Percentiles rank a stretch among this genome's conserved stretches.
Evolutionary conservation across 148 eudicot genomes (phyloP).

Genomic region (Diospyros kaki): DNA sequence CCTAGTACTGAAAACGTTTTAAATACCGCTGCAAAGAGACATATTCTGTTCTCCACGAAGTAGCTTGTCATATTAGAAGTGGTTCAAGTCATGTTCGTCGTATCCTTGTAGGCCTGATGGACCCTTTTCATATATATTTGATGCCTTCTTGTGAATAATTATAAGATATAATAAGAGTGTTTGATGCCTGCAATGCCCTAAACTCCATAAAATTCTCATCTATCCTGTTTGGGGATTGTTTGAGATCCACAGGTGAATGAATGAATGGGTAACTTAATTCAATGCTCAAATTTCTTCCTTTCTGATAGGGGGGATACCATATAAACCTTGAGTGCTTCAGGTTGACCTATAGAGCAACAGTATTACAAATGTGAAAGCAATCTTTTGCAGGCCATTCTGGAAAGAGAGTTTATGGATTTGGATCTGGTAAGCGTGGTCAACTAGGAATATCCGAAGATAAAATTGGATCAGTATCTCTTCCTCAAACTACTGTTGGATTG

Average conservation of each 20-base stretch:
- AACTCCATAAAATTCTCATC: not conserved
- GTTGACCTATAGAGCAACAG: no score
- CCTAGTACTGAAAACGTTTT: not conserved
- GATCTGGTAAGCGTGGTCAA: conserved; percentile 89
- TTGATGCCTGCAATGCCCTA: not conserved
- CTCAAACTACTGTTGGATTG: conserved; percentile 53
- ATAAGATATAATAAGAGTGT: no score
- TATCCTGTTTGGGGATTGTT: not conserved
- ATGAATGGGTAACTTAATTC: no score
- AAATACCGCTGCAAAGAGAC: not conserved
- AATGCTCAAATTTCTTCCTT: no score
- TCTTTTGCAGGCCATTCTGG: conserved; percentile 30
- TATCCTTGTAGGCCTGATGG: no score
- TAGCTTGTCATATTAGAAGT: not conserved
- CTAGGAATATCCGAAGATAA: conserved; percentile 66
- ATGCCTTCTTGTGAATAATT: no score
- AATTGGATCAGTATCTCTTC: conserved; percentile 40
- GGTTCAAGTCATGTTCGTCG: not conserved
- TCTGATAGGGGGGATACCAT: no score
- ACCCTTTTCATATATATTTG: no score
- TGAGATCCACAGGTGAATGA: not conserved
- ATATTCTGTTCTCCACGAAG: not conserved
- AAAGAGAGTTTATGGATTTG: conserved; percentile 67
- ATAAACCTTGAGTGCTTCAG: no score
- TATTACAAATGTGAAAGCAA: not conserved